A percentile compares a stretch with the other conserved stretches of the same genome.
These are phyloP conservation scores for Ogataea minuta DNA, from an alignment of 805 yeast genomes.

Conservation along the genomic window DNA sequence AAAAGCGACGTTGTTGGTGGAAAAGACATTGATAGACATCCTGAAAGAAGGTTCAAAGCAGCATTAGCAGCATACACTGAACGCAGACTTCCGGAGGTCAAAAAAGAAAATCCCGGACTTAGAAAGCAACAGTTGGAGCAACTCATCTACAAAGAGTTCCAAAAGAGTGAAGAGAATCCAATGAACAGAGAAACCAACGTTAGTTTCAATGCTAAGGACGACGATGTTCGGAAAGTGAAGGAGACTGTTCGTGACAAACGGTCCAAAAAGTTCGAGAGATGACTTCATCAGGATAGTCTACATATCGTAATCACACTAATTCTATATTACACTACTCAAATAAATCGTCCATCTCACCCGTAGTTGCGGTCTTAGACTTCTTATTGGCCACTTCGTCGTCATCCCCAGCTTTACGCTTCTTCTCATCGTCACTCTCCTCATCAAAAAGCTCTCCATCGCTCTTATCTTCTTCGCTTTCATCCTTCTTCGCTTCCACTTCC, in stretches of 20 bases:
- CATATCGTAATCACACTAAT: constrained; percentile 3
- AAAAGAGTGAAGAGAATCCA: constrained; percentile 78
- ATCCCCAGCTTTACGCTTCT: constrained; percentile 6
- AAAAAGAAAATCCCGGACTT: constrained; percentile 76
- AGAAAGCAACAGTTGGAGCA: constrained; percentile 77
- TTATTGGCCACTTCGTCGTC: constrained; percentile 19
- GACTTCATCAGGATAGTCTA: constrained; percentile 1
- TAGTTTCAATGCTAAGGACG: constrained; percentile 59
- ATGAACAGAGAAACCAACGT: constrained; percentile 74
- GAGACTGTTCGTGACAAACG: constrained; percentile 30
- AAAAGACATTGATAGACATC: constrained; percentile 78
- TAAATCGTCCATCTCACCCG: constrained; percentile 26
- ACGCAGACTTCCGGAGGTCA: constrained; percentile 64
- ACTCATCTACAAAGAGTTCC: constrained; percentile 73
- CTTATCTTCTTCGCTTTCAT: constrained; percentile 15
- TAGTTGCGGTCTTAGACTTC: constrained; percentile 19
- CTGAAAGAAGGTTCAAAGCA: constrained; percentile 85
- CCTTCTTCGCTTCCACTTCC: constrained; percentile 13
- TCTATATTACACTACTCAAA: constrained; percentile 12
- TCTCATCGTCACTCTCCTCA: constrained; percentile 34
- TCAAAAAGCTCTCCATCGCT: constrained; percentile 8
- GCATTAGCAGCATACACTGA: constrained; percentile 74
- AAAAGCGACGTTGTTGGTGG: constrained; percentile 51
- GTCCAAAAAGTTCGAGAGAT: constrained; percentile 33
- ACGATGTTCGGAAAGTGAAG: constrained; percentile 42